Conservation (phyloP, 257 asterid genomes). For the Przewalskia tangutica region DNA sequence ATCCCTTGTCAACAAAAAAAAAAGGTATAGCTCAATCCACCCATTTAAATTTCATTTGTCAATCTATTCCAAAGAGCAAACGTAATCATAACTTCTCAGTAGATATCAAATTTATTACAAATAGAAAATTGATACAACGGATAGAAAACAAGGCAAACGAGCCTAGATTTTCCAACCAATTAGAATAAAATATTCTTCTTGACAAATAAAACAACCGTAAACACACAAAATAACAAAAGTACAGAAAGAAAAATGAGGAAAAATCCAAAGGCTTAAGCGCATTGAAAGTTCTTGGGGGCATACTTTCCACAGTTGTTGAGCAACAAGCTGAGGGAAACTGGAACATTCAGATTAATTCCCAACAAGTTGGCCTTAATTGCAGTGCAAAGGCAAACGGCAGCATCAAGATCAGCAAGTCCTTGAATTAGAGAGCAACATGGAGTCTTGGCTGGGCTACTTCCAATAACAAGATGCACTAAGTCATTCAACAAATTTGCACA, state of each 20-base stretch:
- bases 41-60: too few relatives aligned
- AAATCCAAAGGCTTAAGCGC: neutral
- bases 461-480: neutral
- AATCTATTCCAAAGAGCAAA: too few relatives aligned
- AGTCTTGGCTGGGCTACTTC: constrained; percentile 1
- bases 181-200: too few relatives aligned
- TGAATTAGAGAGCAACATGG: constrained; percentile 8
- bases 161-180: neutral
- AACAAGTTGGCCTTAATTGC: constrained; percentile 11
- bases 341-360: constrained; percentile 6
- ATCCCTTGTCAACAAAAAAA: too few relatives aligned
- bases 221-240: too few relatives aligned
- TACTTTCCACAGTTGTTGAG: constrained; percentile 15
- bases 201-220: too few relatives aligned
- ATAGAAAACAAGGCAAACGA: neutral
- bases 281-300: neutral
- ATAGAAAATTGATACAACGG: neutral
- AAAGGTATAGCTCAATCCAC: too few relatives aligned
- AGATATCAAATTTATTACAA: neutral
- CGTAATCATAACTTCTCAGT: neutral
- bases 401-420: constrained; percentile 14
- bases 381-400: constrained; percentile 26
- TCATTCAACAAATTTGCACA: constrained; percentile 5
- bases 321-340: constrained; percentile 4
- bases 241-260: too few relatives aligned